Evolutionary conservation across 192 early-diverging fungal genomes (phyloP), one percentile per base, ranked within the genome.

Genomic region (Coemansia sp.): DNA sequence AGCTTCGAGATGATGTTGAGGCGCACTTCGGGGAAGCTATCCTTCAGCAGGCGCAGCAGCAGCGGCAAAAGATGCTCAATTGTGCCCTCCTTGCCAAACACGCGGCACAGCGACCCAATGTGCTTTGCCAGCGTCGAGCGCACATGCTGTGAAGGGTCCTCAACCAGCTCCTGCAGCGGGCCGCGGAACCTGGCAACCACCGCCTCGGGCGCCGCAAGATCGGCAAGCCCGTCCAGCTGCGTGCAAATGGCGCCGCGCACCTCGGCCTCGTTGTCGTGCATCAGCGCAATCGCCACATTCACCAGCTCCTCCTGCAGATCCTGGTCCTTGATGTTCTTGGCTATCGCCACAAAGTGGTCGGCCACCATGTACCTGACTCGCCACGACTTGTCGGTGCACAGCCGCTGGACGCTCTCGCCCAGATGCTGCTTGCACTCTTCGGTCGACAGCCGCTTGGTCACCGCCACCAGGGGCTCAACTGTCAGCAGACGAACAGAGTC

Each of bases 351-450:
- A 89, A 95, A 98, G 84, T 98, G 98, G 68, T 96, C 94, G 3
- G 98, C 98, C 84, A 97, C 92, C 95, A 98, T 98, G 76, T 98
- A 99, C 61, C 96, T 85, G 53, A 99, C 96, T 67, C 98, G 89
- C 98, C 98, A 99, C 59, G 94, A 95, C 76, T 94, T 96, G 80
- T 99, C 98, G 26, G 86, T 77, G 57, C 91, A 92, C 86, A 98
- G 85, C 46, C 67, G 75, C 53, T 90, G 89, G 57, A 99, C 87
- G 45, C 87, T 85, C 62, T 86, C 86, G 55, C 96, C 77, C 56
- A 93, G 86, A 66, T 93, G 85, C 46, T 84, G 81, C 76, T 91
- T 93, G 74, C 79, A 89, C 74, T 94, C 93, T 41, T 94, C 92
- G 11, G 86, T 80, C 35, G 85, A 86, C 57, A 99, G 85, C 12